A percentile compares a stretch with the other conserved stretches of the same genome.
Conservation (phyloP, 2,329 filamentous ascomycete genomes). For the Epichloe sp. region DNA sequence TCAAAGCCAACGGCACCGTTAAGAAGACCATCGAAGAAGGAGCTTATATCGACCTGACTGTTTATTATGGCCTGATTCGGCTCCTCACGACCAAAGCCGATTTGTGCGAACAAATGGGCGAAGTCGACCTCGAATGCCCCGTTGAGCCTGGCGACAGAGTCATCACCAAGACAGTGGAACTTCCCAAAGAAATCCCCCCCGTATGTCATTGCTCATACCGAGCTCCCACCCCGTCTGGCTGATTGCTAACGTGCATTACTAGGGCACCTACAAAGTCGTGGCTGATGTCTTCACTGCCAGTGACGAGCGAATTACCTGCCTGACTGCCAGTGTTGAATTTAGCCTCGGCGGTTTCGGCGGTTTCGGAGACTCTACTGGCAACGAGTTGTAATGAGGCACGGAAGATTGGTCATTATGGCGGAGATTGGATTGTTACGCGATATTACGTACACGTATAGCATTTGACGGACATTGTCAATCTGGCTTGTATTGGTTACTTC, state of each 20-base stretch:
- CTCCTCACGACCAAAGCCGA: constrained; percentile 71
- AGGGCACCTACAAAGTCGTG: constrained; percentile 83
- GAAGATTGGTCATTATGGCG: background rate
- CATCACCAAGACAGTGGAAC: constrained; percentile 68
- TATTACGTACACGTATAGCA: background rate
- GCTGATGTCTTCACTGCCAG: constrained; percentile 74
- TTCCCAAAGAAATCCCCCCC: constrained; percentile 79
- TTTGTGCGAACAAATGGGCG: constrained; percentile 77
- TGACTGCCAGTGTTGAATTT: constrained; percentile 63
- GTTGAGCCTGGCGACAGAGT: constrained; percentile 64
- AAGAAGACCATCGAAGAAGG: constrained; percentile 60
- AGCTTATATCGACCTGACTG: constrained; percentile 67
- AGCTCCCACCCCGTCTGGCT: background rate
- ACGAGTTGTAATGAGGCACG: constrained; percentile 25
- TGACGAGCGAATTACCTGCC: constrained; percentile 67
- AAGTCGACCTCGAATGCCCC: constrained; percentile 83
- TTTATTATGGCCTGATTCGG: constrained; percentile 90
- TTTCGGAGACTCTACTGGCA: constrained; percentile 24
- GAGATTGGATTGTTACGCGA: background rate
- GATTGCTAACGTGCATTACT: constrained; percentile 1
- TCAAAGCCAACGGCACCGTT: constrained; percentile 68
- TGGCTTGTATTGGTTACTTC: background rate
- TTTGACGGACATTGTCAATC: background rate
- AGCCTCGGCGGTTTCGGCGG: constrained; percentile 16
- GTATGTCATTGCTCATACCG: constrained; percentile 38